Evolutionary conservation across 2,329 filamentous ascomycete genomes (phyloP).

Genomic region (Chrysoporthe puriensis): DNA sequence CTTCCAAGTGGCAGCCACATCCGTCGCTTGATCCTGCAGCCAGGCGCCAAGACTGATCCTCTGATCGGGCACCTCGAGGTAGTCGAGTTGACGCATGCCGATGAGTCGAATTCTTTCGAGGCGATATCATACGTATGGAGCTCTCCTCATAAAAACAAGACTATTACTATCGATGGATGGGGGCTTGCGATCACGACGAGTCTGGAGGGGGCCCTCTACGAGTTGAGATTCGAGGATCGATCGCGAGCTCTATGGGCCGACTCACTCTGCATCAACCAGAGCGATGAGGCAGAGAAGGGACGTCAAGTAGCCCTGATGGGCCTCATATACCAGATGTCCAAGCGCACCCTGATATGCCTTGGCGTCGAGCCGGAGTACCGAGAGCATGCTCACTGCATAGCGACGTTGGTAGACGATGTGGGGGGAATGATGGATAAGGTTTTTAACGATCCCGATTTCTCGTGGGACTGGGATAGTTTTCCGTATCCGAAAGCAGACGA

Average conservation of each 20-base stretch:
- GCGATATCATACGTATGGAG: neutral
- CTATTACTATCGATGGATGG: neutral
- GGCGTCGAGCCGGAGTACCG: neutral
- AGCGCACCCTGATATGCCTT: neutral
- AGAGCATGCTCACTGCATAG: neutral
- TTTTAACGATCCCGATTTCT: neutral
- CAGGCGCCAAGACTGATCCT: neutral
- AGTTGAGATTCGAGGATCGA: neutral
- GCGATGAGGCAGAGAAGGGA: neutral
- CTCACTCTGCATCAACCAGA: constrained; percentile 8
- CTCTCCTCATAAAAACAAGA: neutral
- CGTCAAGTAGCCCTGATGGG: constrained; percentile 4
- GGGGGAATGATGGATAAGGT: neutral
- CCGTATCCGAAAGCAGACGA: constrained; percentile 4
- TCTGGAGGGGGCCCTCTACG: neutral
- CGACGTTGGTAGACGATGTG: neutral
- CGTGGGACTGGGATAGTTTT: constrained; percentile 14
- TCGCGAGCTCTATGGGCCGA: constrained; percentile 7
- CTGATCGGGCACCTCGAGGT: constrained; percentile 4
- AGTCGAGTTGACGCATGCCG: neutral
- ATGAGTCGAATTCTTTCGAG: neutral
- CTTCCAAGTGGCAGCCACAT: neutral
- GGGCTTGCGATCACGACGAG: neutral
- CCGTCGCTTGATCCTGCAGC: neutral
- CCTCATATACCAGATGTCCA: neutral